phyloP scores from a whole-genome alignment of 345 rosid species.

The Gossypium turneri region DNA sequence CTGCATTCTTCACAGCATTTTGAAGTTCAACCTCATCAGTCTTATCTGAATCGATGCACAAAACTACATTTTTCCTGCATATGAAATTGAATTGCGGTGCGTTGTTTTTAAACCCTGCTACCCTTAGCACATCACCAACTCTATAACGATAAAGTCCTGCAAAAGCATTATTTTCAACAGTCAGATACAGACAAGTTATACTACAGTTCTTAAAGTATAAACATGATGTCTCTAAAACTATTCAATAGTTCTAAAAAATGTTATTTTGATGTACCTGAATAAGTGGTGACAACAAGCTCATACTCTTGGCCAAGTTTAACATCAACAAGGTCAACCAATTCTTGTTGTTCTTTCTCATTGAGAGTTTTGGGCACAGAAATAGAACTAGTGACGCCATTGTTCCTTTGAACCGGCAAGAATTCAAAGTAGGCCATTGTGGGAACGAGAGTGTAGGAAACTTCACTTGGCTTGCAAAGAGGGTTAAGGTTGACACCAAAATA shows the following conservation, averaged over 20 bases:
- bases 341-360: constrained; percentile 74
- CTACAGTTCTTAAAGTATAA: no score
- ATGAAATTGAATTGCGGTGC: constrained; percentile 91
- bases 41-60: constrained; percentile 92
- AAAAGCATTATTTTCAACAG: background rate
- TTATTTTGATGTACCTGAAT: constrained; percentile 50
- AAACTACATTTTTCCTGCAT: constrained; percentile 85
- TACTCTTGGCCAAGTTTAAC: constrained; percentile 92
- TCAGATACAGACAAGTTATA: background rate
- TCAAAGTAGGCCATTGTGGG: constrained; percentile 95
- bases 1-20: constrained; percentile 78
- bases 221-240: background rate
- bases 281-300: constrained; percentile 96
- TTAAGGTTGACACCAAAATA: constrained; percentile 86
- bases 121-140: constrained; percentile 94
- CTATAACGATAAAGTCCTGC: constrained; percentile 80
- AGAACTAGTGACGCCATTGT: constrained; percentile 55
- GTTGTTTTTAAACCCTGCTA: constrained; percentile 93
- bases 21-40: constrained; percentile 98
- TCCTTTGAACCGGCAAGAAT: constrained; percentile 79
- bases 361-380: constrained; percentile 63
- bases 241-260: background rate
- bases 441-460: constrained; percentile 81
- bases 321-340: constrained; percentile 85
- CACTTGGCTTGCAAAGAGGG: constrained; percentile 80